Conservation (phyloP, 2,329 filamentous ascomycete species). For the Purpureocillium lavendulum region DNA sequence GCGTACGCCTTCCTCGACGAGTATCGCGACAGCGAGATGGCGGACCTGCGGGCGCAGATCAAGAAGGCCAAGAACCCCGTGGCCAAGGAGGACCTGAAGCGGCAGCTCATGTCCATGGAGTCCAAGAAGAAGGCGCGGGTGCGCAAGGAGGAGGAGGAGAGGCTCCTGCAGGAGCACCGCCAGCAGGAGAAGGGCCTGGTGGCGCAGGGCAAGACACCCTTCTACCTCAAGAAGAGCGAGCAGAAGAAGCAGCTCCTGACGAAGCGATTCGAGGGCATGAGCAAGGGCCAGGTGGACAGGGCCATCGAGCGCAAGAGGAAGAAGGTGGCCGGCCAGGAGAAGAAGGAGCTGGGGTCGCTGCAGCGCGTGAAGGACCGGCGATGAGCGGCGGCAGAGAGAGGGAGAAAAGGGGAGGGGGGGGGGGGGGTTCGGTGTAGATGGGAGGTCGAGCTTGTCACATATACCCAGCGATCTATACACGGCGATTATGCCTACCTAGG, state of each 20-base stretch:
- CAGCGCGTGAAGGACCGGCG: constrained; percentile 16
- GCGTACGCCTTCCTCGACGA: constrained; percentile 85
- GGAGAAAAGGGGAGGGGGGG: too few relatives aligned
- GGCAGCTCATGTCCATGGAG: constrained; percentile 69
- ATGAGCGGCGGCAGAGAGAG: neutral
- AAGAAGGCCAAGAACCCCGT: constrained; percentile 55
- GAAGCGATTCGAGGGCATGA: constrained; percentile 75
- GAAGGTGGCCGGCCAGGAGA: constrained; percentile 81
- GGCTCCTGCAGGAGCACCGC: constrained; percentile 67
- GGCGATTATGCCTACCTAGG: too few relatives aligned
- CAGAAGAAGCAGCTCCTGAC: constrained; percentile 78
- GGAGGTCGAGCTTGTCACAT: too few relatives aligned
- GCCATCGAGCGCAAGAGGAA: constrained; percentile 81
- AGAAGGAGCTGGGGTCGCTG: constrained; percentile 54
- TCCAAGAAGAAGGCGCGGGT: constrained; percentile 64
- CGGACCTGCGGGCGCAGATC: constrained; percentile 60
- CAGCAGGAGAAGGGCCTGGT: constrained; percentile 78
- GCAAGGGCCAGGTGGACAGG: constrained; percentile 74
- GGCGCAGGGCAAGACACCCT: constrained; percentile 82
- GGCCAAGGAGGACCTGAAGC: constrained; percentile 63
- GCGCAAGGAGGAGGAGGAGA: constrained; percentile 60
- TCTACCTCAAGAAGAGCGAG: constrained; percentile 87
- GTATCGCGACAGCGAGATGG: constrained; percentile 79
- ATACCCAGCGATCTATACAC: too few relatives aligned
- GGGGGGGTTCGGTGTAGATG: too few relatives aligned